A percentile compares a stretch with the other conserved stretches of the same genome.
These are phyloP conservation scores for Raphanus hybrid DNA, from an alignment of 441 rosid genomes.

Conservation along the genomic window DNA sequence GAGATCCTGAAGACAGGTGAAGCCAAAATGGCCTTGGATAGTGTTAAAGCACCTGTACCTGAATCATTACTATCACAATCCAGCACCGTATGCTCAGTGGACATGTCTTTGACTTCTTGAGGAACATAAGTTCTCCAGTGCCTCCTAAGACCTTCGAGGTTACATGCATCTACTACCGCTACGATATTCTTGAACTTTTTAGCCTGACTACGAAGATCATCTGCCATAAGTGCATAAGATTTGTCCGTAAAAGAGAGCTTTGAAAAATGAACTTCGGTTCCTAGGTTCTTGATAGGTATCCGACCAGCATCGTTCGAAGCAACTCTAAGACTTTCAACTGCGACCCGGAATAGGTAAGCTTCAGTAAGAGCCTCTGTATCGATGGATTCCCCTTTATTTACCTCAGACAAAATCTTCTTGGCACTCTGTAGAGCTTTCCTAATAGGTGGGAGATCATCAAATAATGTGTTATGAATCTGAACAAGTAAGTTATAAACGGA, in stretches of 20 bases:
- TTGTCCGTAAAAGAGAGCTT: conserved; percentile 78
- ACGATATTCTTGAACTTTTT: not conserved
- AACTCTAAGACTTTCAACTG: conserved; percentile 87
- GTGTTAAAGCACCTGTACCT: too few species aligned
- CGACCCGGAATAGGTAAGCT: conserved; percentile 73
- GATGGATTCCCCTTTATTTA: conserved; percentile 64
- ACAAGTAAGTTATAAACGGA: conserved; percentile 70
- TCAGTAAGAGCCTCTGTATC: conserved; percentile 63
- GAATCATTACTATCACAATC: too few species aligned
- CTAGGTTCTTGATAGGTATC: conserved; percentile 51
- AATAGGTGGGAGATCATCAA: conserved; percentile 68
- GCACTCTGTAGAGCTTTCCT: conserved; percentile 72
- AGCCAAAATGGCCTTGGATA: too few species aligned
- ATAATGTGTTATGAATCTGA: conserved; percentile 46
- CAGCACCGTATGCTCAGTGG: too few species aligned
- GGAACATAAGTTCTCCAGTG: not conserved
- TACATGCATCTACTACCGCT: not conserved
- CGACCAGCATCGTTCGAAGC: conserved; percentile 72
- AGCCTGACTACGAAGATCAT: not conserved
- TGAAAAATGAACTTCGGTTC: conserved; percentile 52
- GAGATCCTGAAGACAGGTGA: too few species aligned
- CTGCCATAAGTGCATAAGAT: conserved; percentile 67
- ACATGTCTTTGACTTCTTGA: too few species aligned
- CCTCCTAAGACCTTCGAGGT: not conserved
- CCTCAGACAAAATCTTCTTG: conserved; percentile 70